Evolutionary conservation across 2,329 filamentous ascomycete genomes (phyloP), one percentile per base, ranked within the genome.

Genomic region (Mariannaea elegans): DNA sequence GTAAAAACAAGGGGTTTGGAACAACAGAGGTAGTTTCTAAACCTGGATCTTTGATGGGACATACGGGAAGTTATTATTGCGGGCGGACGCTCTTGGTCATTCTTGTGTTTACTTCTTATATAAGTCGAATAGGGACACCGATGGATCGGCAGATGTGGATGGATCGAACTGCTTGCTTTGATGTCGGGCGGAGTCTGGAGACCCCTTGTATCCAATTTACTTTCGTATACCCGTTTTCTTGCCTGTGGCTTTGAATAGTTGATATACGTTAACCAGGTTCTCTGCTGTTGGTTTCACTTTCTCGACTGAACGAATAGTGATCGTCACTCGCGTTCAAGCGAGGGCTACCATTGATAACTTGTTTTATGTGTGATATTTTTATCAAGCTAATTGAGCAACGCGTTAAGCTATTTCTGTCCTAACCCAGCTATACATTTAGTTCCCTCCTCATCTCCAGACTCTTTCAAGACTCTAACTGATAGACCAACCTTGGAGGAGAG

Each of bases 191-290:
- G 65, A 70, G 65, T 70, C 60, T 63, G 62, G 64, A 66, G 64
- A 56, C 64, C 49, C 45, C 59, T 48, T 67, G 59, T 62, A 61
- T 59, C 65, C 61, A 50, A n/a, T 55, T 46, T 56, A 59, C 51
- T 64, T 62, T 62, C 65, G 60, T 70, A 69, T 70, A 70, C 67
- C 67, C 64, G 64, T 55, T 61, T 61, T 46, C 55, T 61, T 50
- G 52, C 50, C 52, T 56, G 32, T 53, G 36, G 46, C 32, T 62
- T 38, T 51, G 42, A 34, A 49, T 24, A 18, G 19, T 67, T 46
- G 45, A 53, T 51, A 32, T 46, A 18, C 13, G 38, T 39, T 36
- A n/a, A 31, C 24, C 29, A 3, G n/a, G n/a, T n/a, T n/a, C n/a
- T n/a, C n/a, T n/a, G n/a, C n/a, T n/a, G n/a, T n/a, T n/a, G n/a